Percentiles rank a stretch among this genome's conserved stretches.
Evolutionary conservation across 148 eudicot species (phyloP).

Genomic region (Rhododendron vialii): DNA sequence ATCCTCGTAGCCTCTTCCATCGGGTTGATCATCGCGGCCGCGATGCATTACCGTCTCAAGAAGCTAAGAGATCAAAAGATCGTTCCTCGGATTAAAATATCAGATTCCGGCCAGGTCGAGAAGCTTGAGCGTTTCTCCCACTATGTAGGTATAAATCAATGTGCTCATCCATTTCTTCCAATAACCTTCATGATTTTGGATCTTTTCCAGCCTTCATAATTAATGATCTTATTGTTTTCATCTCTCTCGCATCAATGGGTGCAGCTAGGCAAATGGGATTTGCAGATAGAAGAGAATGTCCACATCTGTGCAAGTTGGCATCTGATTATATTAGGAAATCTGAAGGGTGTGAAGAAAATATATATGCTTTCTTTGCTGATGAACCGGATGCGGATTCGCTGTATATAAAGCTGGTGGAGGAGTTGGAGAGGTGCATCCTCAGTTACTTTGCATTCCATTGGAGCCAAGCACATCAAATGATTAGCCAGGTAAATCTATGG

Average conservation of each 20-base stretch:
- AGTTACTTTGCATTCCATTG: constrained; percentile 98
- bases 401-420: constrained; percentile 88
- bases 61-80: constrained; percentile 43
- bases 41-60: constrained; percentile 41
- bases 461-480: constrained; percentile 66
- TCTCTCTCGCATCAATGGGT: constrained; percentile 7
- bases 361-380: constrained; percentile 58
- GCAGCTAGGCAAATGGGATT: constrained; percentile 96
- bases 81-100: constrained; percentile 50
- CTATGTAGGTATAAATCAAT: constrained; percentile 75
- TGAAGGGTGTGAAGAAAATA: constrained; percentile 77
- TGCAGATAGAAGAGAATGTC: constrained; percentile 60
- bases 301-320: constrained; percentile 77
- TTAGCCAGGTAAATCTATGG: constrained; percentile 51
- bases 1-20: constrained; percentile 57
- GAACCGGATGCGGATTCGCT: constrained; percentile 84
- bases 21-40: constrained; percentile 59
- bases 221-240: not conserved
- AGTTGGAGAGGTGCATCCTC: constrained; percentile 90
- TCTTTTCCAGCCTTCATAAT: not conserved
- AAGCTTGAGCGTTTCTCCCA: constrained; percentile 75
- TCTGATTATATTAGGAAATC: constrained; percentile 77
- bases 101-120: constrained; percentile 53
- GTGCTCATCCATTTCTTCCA: not conserved
- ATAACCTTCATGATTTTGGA: not conserved